Percentiles rank a stretch among this genome's conserved stretches.
Evolutionary conservation across 345 rosid genomes (phyloP).

Genomic region (Acer negundo): DNA sequence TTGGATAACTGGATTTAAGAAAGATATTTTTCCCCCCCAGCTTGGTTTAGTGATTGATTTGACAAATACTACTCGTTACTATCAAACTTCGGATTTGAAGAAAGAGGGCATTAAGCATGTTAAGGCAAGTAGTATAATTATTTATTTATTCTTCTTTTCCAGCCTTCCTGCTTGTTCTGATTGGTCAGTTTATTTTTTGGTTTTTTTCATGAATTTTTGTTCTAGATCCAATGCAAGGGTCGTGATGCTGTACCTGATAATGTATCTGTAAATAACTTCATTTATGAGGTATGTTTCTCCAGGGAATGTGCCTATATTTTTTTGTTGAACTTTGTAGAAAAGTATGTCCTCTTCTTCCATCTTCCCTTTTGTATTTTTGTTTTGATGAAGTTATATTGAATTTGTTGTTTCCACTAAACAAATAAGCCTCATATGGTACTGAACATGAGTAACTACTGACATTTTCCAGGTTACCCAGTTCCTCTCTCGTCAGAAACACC

Average conservation of each 20-base stretch:
- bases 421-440: neutral
- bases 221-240: constrained; percentile 90
- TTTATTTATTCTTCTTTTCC: neutral
- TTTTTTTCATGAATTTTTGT: constrained; percentile 25
- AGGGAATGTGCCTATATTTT: neutral
- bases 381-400: neutral
- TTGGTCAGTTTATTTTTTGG: neutral
- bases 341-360: neutral
- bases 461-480: constrained; percentile 73
- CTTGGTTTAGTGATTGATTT: constrained; percentile 98
- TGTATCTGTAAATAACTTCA: constrained; percentile 79
- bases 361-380: neutral
- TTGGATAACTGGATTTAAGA: neutral
- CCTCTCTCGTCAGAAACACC: constrained; percentile 61
- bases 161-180: constrained; percentile 6
- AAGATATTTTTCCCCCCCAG: constrained; percentile 41
- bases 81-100: constrained; percentile 70
- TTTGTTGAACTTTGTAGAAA: neutral
- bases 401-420: neutral
- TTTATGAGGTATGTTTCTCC: constrained; percentile 69
- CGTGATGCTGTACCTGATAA: constrained; percentile 92
- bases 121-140: constrained; percentile 51
- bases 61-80: constrained; percentile 93
- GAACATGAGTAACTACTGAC: neutral
- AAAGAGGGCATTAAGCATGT: constrained; percentile 89